These are phyloP conservation scores for Solanum pennellii DNA, from an alignment of 257 asterid species.

Conservation along the genomic window DNA sequence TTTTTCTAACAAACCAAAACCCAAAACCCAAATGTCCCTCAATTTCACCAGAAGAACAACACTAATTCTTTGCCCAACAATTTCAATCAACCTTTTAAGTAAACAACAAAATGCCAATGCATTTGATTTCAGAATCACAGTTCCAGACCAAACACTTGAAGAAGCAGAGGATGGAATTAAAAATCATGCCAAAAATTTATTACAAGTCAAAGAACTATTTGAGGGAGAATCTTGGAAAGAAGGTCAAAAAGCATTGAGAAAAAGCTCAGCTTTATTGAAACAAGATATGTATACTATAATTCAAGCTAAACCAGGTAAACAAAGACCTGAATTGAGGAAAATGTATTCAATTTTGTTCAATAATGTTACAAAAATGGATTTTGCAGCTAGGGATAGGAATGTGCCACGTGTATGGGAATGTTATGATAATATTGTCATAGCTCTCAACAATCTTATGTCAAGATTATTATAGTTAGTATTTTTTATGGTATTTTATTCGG, in stretches of 20 bases:
- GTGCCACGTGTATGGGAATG: conserved; percentile 32
- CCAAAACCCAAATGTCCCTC: conserved; percentile 1
- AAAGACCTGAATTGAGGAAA: conserved; percentile 46
- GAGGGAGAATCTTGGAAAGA: conserved; percentile 45
- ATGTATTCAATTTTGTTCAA: conserved; percentile 39
- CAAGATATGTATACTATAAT: conserved; percentile 66
- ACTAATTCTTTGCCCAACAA: background rate
- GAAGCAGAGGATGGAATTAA: conserved; percentile 42
- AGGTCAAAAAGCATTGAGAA: conserved; percentile 43
- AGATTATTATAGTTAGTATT: background rate
- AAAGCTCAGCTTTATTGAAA: conserved; percentile 40
- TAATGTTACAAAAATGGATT: conserved; percentile 48
- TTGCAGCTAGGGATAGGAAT: conserved; percentile 69
- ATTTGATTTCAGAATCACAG: conserved; percentile 46
- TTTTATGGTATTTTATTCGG: background rate
- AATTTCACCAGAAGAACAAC: conserved; percentile 19
- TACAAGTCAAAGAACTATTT: conserved; percentile 35
- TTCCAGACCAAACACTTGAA: conserved; percentile 54
- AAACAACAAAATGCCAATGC: conserved; percentile 12
- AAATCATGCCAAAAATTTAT: conserved; percentile 27
- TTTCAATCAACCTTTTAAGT: conserved; percentile 2
- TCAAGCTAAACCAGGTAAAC: conserved; percentile 36
- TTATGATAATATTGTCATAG: conserved; percentile 22
- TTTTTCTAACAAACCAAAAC: conserved; percentile 2
- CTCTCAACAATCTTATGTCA: conserved; percentile 39